phyloP scores from a whole-genome alignment of 2,329 filamentous ascomycete species.

The Exserohilum rostratum region DNA sequence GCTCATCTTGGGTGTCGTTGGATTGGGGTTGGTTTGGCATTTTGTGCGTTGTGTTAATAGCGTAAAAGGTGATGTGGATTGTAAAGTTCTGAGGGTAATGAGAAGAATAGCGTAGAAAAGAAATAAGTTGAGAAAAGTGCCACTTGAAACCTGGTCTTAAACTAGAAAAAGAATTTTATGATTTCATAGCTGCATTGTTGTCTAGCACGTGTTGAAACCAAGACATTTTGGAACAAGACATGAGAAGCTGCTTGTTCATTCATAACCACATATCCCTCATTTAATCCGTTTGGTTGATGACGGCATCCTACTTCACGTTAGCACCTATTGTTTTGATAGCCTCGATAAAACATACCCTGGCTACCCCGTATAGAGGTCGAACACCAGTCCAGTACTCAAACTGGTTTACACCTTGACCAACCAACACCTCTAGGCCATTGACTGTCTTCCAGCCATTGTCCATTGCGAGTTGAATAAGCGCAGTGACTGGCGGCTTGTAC shows the following conservation, averaged over 20 bases:
- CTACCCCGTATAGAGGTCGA: constrained; percentile 72
- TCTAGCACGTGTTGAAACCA: background rate
- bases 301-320: constrained; percentile 21
- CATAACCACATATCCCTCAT: background rate
- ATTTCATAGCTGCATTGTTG: background rate
- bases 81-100: too few relatives aligned
- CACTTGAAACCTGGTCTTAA: too few relatives aligned
- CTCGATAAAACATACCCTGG: constrained; percentile 57
- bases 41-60: too few relatives aligned
- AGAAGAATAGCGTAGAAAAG: too few relatives aligned
- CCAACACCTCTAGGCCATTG: constrained; percentile 84
- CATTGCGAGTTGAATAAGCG: constrained; percentile 81
- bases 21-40: too few relatives aligned
- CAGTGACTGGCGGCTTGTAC: constrained; percentile 85
- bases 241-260: background rate
- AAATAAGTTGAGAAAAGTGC: too few relatives aligned
- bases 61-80: too few relatives aligned
- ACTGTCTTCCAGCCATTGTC: constrained; percentile 81
- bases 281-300: constrained; percentile 21
- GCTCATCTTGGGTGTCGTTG: too few relatives aligned
- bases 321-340: background rate
- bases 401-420: constrained; percentile 85
- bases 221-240: background rate
- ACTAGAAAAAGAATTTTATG: too few relatives aligned
- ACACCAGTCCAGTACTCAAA: constrained; percentile 88